Percentiles rank a stretch among this genome's conserved stretches.
Conservation (phyloP, 2,329 filamentous ascomycete genomes). For the Alternaria novae-zelandiae region DNA sequence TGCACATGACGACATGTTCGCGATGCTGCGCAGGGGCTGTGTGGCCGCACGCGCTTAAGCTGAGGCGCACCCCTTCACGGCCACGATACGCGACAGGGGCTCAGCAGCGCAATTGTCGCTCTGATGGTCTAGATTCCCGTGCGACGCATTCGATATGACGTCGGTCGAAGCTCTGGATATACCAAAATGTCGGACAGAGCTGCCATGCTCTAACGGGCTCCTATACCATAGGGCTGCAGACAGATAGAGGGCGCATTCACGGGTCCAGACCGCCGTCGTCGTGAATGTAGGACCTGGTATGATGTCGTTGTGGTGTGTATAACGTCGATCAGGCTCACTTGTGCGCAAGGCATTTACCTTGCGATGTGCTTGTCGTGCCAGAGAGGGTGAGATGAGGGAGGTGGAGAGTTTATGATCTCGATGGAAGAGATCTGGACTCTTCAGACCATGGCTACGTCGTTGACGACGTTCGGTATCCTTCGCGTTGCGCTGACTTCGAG, state of each 20-base stretch:
- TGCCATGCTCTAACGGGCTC: background rate
- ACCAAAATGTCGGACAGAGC: background rate
- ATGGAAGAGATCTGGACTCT: conserved; percentile 17
- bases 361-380: conserved; percentile 4
- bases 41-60: conserved; percentile 9
- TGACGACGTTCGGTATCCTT: background rate
- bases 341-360: conserved; percentile 11
- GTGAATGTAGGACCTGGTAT: background rate
- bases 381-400: conserved; percentile 4
- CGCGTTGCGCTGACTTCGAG: background rate
- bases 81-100: conserved; percentile 4
- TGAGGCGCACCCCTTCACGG: conserved; percentile 6
- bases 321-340: background rate
- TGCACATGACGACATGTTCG: conserved; percentile 16
- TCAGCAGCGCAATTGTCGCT: background rate
- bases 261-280: conserved; percentile 6
- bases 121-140: background rate
- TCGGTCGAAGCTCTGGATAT: background rate
- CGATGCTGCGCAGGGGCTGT: conserved; percentile 6
- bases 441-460: background rate
- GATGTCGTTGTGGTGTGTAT: conserved; percentile 1
- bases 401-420: conserved; percentile 17
- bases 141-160: background rate
- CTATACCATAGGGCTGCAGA: background rate
- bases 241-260: background rate